Base-by-base conservation (phyloP, 192 early-diverging fungal genomes). In the Coemansia guatemalensis region DNA sequence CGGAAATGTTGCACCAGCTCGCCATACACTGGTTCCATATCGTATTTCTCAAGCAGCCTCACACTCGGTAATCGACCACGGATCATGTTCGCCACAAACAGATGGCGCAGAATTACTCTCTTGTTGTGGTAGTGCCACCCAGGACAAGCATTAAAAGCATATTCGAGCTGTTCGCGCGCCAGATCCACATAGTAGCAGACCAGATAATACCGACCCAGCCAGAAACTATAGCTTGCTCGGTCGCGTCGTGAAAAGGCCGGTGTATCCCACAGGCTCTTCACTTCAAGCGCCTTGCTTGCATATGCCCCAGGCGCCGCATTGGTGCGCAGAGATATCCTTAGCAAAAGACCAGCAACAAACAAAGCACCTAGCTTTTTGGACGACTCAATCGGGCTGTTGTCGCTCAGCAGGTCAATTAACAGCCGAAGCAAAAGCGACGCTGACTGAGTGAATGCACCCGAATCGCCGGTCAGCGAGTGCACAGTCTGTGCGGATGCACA, bases 171-270 rank as follows among this genome's bases (percentile, higher is more conserved):
- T 5, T 11, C 53, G 20, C 72, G 72, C 18, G 78, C 78, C 20
- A 26, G 41, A n/a, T 80, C 78, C 25, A 80, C 57, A 21, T 56
- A 70, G 48, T 74, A 80, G 59, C 78, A 74, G 2, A 68, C 65
- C 17, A 80, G 62, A 24, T 71, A 74, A 63, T 80, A 80, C 4
- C 78, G 60, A 1, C 78, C 78, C 0, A 74, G 64, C 78, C 78
- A 80, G 55, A 74, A 80, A 48, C 61, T 73, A 44, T 71, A 80
- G 44, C 61, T 71, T 1, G 64, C 53, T 3, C 65, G 56, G 26
- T 80, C 78, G 53, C 68, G 68, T 22, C 21, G 48, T 1, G 72
- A 61, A 50, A 80, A 71, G 2, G 50, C 60, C 12, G 58, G 33
- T 18, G 48, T 41, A 6, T 58, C 23, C 57, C 48, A 55, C 33